phyloP scores from a whole-genome alignment of 2,329 filamentous ascomycete genomes.

The Chrysoporthe puriensis region DNA sequence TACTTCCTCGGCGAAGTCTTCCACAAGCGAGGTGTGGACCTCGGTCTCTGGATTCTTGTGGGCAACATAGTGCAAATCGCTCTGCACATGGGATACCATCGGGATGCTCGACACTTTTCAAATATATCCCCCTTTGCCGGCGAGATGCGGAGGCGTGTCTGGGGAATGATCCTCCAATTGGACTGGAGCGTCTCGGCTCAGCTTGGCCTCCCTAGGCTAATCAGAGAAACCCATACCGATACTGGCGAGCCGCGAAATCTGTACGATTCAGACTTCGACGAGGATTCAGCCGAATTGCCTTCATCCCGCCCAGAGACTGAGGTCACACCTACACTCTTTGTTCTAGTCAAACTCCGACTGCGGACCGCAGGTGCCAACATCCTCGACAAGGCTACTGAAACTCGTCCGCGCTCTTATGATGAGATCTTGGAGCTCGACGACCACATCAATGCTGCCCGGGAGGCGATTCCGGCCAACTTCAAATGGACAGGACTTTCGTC shows the following conservation, averaged over 20 bases:
- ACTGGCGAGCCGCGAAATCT: slow-evolving; percentile 48
- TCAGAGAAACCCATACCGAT: slow-evolving; percentile 44
- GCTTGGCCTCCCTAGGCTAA: slow-evolving; percentile 48
- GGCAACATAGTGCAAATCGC: slow-evolving; percentile 41
- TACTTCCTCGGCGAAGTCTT: slow-evolving; percentile 41
- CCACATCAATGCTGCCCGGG: slow-evolving; percentile 27
- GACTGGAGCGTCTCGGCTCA: slow-evolving; percentile 47
- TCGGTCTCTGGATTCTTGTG: slow-evolving; percentile 41
- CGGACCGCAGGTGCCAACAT: slow-evolving; percentile 29
- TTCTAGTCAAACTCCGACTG: slow-evolving; percentile 33
- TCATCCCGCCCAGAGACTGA: slow-evolving; percentile 40
- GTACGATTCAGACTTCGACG: slow-evolving; percentile 46
- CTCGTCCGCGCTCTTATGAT: slow-evolving; percentile 30
- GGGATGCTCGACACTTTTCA: slow-evolving; percentile 47
- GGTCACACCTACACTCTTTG: slow-evolving; percentile 34
- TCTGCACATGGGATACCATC: slow-evolving; percentile 48
- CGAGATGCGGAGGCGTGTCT: slow-evolving; percentile 50
- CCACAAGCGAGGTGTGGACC: slow-evolving; percentile 37
- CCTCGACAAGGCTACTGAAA: slow-evolving; percentile 30
- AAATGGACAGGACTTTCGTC: slow-evolving; percentile 31
- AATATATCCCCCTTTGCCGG: slow-evolving; percentile 47
- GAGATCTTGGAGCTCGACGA: slow-evolving; percentile 34
- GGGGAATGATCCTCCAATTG: slow-evolving; percentile 45
- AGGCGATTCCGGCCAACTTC: slow-evolving; percentile 29
- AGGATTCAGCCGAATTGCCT: slow-evolving; percentile 41